Conservation (phyloP, 305 asterid species). For the Fraxinus platypoda region DNA sequence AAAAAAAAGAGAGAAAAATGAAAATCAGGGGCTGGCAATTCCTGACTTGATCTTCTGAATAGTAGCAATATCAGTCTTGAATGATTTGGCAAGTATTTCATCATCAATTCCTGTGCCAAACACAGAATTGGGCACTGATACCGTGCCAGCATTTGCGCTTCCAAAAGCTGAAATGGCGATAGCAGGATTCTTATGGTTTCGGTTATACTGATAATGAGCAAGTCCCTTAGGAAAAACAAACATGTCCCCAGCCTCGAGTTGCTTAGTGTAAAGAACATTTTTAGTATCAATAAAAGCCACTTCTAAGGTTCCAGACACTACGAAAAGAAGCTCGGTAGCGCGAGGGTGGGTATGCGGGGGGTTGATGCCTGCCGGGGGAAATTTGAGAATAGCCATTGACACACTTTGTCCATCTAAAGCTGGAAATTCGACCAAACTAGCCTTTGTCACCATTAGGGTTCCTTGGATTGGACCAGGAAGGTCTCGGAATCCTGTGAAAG, state of each 20-base stretch:
- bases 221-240: constrained; percentile 34
- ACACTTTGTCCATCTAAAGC: constrained; percentile 10
- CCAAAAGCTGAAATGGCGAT: constrained; percentile 25
- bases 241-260: constrained; percentile 9
- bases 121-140: constrained; percentile 4
- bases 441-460: constrained; percentile 1
- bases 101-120: constrained; percentile 13
- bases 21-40: not conserved
- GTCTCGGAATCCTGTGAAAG: not conserved
- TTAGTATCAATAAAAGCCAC: not conserved
- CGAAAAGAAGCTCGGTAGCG: not conserved
- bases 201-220: constrained; percentile 25
- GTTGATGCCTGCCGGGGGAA: not conserved
- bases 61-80: constrained; percentile 19
- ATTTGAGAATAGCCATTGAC: constrained; percentile 6
- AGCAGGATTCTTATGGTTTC: not conserved
- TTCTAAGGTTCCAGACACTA: not conserved
- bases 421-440: not conserved
- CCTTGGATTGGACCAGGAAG: not conserved
- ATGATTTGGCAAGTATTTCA: constrained; percentile 15
- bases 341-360: constrained; percentile 18
- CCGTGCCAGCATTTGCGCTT: constrained; percentile 23
- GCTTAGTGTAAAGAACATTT: not conserved
- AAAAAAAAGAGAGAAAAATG: not conserved
- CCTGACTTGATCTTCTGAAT: constrained; percentile 26